A percentile compares a stretch with the other conserved stretches of the same genome.
Conservation (phyloP, 495 filamentous ascomycete genomes). For the Lindgomyces ingoldianus region DNA sequence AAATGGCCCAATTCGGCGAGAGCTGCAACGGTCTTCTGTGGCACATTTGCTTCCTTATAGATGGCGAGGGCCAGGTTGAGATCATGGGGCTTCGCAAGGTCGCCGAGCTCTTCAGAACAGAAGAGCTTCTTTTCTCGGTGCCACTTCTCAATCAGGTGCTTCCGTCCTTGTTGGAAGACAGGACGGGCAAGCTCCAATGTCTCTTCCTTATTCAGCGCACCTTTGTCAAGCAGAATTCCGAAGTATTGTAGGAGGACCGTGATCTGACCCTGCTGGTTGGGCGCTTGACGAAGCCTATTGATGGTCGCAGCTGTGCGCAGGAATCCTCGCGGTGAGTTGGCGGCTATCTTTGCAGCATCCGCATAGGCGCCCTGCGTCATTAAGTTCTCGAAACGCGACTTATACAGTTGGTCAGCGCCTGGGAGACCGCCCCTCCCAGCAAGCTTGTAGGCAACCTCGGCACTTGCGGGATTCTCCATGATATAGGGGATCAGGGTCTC, state of each 20-base stretch:
- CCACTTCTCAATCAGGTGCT: slow-evolving; percentile 98
- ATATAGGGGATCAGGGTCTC: slow-evolving; percentile 87
- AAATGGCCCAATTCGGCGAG: slow-evolving; percentile 96
- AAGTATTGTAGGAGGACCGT: slow-evolving; percentile 97
- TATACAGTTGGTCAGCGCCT: slow-evolving; percentile 92
- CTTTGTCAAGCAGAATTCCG: slow-evolving; percentile 94
- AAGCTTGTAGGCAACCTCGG: slow-evolving; percentile 87
- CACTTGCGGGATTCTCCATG: slow-evolving; percentile 90
- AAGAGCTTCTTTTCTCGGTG: slow-evolving; percentile 91
- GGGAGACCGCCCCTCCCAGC: slow-evolving; percentile 91
- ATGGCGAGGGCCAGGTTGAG: slow-evolving; percentile 79
- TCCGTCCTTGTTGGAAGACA: slow-evolving; percentile 87
- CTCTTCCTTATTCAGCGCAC: slow-evolving; percentile 85
- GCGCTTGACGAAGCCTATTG: slow-evolving; percentile 79
- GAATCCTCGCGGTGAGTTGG: slow-evolving; percentile 95
- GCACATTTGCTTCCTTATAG: slow-evolving; percentile 82
- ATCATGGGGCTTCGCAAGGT: slow-evolving; percentile 88
- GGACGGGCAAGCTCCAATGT: slow-evolving; percentile 91
- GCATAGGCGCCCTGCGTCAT: slow-evolving; percentile 72
- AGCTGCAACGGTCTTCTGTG: slow-evolving; percentile 89
- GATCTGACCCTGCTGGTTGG: slow-evolving; percentile 76
- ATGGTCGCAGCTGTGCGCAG: slow-evolving; percentile 91
- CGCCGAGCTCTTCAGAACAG: slow-evolving; percentile 92
- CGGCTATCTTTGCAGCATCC: slow-evolving; percentile 91
- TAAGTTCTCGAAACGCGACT: slow-evolving; percentile 86